Evolutionary conservation across 345 rosid genomes (phyloP).

Genomic region (Eucalyptus fibrosa): DNA sequence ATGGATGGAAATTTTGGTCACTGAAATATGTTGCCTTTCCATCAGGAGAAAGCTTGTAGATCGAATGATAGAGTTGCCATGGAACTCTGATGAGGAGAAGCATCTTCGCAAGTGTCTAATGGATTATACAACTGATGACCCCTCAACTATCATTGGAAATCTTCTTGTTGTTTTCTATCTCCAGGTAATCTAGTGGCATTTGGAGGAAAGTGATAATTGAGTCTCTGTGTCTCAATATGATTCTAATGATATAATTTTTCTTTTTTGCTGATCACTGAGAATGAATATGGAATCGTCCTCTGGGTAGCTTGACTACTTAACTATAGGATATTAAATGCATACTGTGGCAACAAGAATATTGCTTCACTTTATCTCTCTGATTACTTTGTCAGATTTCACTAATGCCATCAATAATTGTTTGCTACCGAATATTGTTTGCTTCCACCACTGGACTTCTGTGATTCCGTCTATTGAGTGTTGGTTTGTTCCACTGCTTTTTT

Average conservation of each 20-base stretch:
- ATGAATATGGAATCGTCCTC: background rate
- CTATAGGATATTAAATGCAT: background rate
- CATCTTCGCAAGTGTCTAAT: slow-evolving; percentile 64
- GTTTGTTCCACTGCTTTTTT: background rate
- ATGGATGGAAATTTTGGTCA: slow-evolving; percentile 77
- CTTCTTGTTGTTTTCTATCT: slow-evolving; percentile 83
- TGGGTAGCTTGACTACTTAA: background rate
- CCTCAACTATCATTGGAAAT: slow-evolving; percentile 61
- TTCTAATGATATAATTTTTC: background rate
- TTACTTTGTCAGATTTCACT: background rate
- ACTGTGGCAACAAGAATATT: background rate
- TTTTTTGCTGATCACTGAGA: background rate
- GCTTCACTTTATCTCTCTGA: background rate
- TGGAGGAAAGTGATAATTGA: background rate
- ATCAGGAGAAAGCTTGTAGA: slow-evolving; percentile 78
- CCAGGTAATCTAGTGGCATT: slow-evolving; percentile 41
- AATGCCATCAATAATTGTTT: background rate
- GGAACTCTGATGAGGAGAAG: slow-evolving; percentile 91
- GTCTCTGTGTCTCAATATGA: background rate
- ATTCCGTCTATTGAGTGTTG: background rate
- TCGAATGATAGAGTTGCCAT: slow-evolving; percentile 82
- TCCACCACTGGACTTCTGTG: background rate
- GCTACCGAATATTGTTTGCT: background rate
- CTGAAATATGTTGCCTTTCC: slow-evolving; percentile 87
- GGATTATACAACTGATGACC: slow-evolving; percentile 64